These are phyloP conservation scores for Fusarium torreyae DNA, from an alignment of 2,329 filamentous ascomycete species.

Conservation along the genomic window DNA sequence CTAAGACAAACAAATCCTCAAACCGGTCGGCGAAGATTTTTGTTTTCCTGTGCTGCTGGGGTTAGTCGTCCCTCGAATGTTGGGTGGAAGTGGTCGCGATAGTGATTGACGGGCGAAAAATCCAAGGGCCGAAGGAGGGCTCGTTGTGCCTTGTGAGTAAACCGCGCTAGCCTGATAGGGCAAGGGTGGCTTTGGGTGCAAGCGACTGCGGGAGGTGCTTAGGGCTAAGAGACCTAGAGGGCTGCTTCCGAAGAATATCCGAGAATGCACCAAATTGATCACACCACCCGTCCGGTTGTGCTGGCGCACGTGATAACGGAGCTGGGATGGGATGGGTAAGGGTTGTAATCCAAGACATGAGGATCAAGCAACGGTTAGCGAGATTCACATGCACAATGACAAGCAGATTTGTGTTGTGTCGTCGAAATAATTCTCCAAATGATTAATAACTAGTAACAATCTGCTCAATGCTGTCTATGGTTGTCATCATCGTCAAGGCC, in stretches of 20 bases:
- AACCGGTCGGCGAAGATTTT: conserved; percentile 58
- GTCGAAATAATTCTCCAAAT: conserved; percentile 10
- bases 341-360: background rate
- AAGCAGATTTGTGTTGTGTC: background rate
- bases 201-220: conserved; percentile 56
- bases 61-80: conserved; percentile 60
- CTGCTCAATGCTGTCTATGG: conserved; percentile 46
- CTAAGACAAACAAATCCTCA: conserved; percentile 56
- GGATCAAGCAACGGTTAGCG: background rate
- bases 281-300: too few species aligned
- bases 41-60: conserved; percentile 58
- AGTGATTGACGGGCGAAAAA: conserved; percentile 58
- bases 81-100: conserved; percentile 60
- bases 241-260: conserved; percentile 52
- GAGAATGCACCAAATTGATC: conserved; percentile 19
- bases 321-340: conserved; percentile 8
- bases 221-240: conserved; percentile 60
- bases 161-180: conserved; percentile 54
- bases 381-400: background rate
- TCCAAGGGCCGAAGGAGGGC: conserved; percentile 57
- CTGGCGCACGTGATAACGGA: conserved; percentile 31
- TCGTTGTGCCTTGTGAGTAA: conserved; percentile 59
- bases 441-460: conserved; percentile 23
- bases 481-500: conserved; percentile 45
- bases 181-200: conserved; percentile 50